Base-by-base conservation (phyloP, 345 rosid species). In the Gossypium anomalum region DNA sequence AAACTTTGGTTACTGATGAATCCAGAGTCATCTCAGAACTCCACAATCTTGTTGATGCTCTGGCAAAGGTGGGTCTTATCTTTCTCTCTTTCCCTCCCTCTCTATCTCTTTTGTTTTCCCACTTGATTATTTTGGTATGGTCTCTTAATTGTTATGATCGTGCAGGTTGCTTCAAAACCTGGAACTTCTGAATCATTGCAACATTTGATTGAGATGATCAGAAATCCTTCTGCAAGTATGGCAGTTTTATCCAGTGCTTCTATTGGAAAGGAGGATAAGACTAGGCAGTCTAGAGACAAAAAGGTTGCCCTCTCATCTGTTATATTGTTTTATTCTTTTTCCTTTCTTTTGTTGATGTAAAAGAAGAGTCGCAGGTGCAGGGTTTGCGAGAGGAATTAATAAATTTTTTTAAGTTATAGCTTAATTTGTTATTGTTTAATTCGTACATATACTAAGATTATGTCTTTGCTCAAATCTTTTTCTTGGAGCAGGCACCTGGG, bases 1-100 rank as follows among this genome's bases (percentile, higher is more conserved):
- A 95, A 87, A 83, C 91, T 75, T 78, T 95, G 86, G 85, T 88
- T 56, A 73, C 82, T 77, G 98, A 91, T 78, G 93, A 95, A 78
- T 85, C 93, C n/a, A 87, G 88, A 77, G 97, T 90, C 83, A 85
- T 95, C 76, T 91, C 99, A 59, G 99, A 95, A 78, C 94, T 95
- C 77, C 92, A 89, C 77, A 93, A 87, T 83, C 87, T 95, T 82
- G 97, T 95, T 73, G 98, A 95, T 88, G 96, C 89, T 6, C 71
- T 95, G 85, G 87, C 91, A 63, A 95, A 95, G 99, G 99, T 93
- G 75, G 43, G 45, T 23, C 58, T 60, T 55, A 23, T 25, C 67
- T 4, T 77, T 56, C 52, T 12, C 15, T 74, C 7, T 77, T 27
- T 65, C 10, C 16, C 13, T 17, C 19, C 27, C 5, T 12, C 11